Evolutionary conservation across 495 filamentous ascomycete species (phyloP).

Genomic region (Saxophila tyrrhenica): DNA sequence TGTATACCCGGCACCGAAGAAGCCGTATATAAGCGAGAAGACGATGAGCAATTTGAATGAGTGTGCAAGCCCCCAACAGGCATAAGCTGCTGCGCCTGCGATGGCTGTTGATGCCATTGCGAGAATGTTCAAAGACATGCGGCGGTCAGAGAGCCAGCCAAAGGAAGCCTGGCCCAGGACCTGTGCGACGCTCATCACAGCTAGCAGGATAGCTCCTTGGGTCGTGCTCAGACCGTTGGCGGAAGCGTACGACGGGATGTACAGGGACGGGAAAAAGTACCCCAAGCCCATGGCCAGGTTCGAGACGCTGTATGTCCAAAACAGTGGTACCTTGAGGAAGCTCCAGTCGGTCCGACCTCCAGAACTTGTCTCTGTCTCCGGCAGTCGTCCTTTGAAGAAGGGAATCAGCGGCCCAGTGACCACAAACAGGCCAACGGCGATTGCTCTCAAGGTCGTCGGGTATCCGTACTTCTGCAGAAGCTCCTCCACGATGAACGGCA

Average conservation of each 20-base stretch:
- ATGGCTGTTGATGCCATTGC: constrained; percentile 21
- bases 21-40: constrained; percentile 30
- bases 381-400: constrained; percentile 7
- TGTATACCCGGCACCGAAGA: constrained; percentile 31
- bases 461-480: constrained; percentile 11
- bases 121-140: constrained; percentile 18
- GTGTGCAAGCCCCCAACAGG: constrained; percentile 26
- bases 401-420: constrained; percentile 9
- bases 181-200: constrained; percentile 27
- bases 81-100: constrained; percentile 22
- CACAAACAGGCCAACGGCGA: constrained; percentile 7
- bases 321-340: constrained; percentile 23
- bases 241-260: constrained; percentile 28
- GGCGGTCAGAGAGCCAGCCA: constrained; percentile 28
- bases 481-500: constrained; percentile 1
- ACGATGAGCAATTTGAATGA: constrained; percentile 21
- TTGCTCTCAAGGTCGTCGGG: constrained; percentile 1
- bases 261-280: constrained; percentile 29
- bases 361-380: neutral
- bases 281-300: constrained; percentile 27
- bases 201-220: constrained; percentile 27
- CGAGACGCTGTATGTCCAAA: constrained; percentile 25
- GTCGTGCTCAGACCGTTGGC: constrained; percentile 22
- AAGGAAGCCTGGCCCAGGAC: constrained; percentile 28
- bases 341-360: constrained; percentile 9